Evolutionary conservation across 2,329 filamentous ascomycete genomes (phyloP), one percentile per base, ranked within the genome.

Genomic region (Phoma herbarum): DNA sequence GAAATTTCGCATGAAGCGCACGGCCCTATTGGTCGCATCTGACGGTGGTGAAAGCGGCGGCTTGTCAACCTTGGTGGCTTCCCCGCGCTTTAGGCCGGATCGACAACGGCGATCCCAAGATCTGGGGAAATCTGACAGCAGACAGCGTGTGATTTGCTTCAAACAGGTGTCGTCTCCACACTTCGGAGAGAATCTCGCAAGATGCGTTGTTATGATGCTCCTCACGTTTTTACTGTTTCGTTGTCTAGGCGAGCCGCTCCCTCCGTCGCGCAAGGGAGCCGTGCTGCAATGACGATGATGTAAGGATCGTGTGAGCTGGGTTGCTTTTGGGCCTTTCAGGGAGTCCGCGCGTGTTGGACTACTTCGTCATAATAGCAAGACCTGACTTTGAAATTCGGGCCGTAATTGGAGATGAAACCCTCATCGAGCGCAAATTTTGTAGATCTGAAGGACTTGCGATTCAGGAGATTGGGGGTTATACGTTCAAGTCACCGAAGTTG

Each of bases 121-220:
- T 51, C 45, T 50, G 56, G 37, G 31, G 50, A 33, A 41, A 29
- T 44, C 44, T 46, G 41, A 41, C 56, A 35, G 31, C 25, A 28
- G 25, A 28, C 20, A 10, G 18, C 50, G 10, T 31, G 31, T 58
- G 49, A 53, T 48, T 49, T 41, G 49, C 26, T 29, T 59, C 29
- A 12, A 14, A 4, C 31, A 20, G 1, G n/a, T 16, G 18, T 28
- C 23, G 42, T 33, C 45, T 54, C 56, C 56, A 50, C 45, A 16
- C 7, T 42, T 59, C 50, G 56, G 56, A 35, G 33, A 46, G 56
- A 54, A 59, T 59, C 50, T 59, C 56, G 56, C 41, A 12, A 29
- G 25, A 26, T 52, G 20, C 20, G 31, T 18, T 16, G 31, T 51
- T 20, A 4, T 10, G 18, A 22, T 7, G n/a, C 18, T 23, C 18